Base-by-base conservation (phyloP, 1,139 yeast species). In the Pichia sp. region DNA sequence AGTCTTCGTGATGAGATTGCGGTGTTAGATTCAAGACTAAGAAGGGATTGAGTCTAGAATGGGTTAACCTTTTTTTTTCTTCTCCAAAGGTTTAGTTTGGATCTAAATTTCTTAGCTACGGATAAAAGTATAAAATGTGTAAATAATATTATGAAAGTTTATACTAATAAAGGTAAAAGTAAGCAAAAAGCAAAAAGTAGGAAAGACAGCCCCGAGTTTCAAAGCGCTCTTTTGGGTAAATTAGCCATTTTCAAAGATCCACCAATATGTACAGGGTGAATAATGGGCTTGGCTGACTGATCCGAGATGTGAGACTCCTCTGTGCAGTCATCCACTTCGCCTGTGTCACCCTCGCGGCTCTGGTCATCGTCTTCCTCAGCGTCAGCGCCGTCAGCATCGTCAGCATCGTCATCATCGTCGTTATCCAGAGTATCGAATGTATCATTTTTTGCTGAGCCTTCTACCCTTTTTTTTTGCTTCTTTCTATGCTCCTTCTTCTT, bases 1-100 rank as follows among this genome's bases (percentile, higher is more conserved):
- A 87, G 93, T 67, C 75, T 91, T 64, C 87, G 87, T 64, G 92
- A 85, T 63, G 70, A 67, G 52, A 67, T 67, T 54, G 71, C 71
- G 4, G 71, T 67, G 41, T 60, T 66, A 47, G 70, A 67, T 55
- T 65, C 70, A 2, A 58, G 69, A 43, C 50, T 66, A 38, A 60
- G 64, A 20, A 48, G 50, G 38, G 53, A 46, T 6, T 46, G 27
- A 27, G 24, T 20, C 3, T 20, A 20, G 24, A 20, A 9, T 2
- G 36, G 20, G 12, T 24, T 7, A 12, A 20, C 24, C 24, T 20
- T 20, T 20, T 20, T 20, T 20, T 20, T 17, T 6, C 6, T 5
- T 16, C 10, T 20, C 30, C 30, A 17, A 20, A 20, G 24, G 24
- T 20, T 20, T 20, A 20, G 27, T 16, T 20, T 42, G 6, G 17